Percentiles rank a stretch among this genome's conserved stretches.
Conservation (phyloP, 257 asterid species). For the Thymus quinquecostatus region DNA sequence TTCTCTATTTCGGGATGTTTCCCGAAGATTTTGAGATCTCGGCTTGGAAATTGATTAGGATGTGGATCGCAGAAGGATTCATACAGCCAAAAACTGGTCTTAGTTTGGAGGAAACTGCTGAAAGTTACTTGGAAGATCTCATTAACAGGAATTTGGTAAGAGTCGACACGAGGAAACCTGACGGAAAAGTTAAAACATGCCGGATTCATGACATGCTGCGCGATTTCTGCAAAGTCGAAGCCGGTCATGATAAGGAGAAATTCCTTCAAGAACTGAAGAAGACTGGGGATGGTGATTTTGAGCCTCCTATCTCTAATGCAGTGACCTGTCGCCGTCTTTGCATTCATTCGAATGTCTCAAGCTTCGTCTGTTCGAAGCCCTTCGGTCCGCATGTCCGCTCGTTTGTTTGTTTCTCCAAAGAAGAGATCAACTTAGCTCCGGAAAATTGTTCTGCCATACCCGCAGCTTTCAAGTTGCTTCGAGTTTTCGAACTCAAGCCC, state of each 20-base stretch:
- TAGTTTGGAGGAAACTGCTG: slow-evolving; percentile 26
- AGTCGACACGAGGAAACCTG: not conserved
- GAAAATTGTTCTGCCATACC: slow-evolving; percentile 35
- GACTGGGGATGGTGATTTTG: slow-evolving; percentile 29
- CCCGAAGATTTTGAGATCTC: slow-evolving; percentile 46
- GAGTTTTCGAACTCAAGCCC: slow-evolving; percentile 46
- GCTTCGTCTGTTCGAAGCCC: not conserved
- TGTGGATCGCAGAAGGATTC: slow-evolving; percentile 47
- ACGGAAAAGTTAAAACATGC: slow-evolving; percentile 12
- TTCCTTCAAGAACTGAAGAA: slow-evolving; percentile 46
- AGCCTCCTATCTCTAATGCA: not conserved
- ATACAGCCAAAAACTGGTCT: not conserved
- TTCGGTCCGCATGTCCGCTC: slow-evolving; percentile 4
- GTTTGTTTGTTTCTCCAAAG: slow-evolving; percentile 4
- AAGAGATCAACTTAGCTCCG: slow-evolving; percentile 20
- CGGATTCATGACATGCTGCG: slow-evolving; percentile 12
- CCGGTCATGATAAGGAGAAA: slow-evolving; percentile 27
- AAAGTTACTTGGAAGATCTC: slow-evolving; percentile 21
- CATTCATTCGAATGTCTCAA: not conserved
- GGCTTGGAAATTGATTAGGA: slow-evolving; percentile 37
- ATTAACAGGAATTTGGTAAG: slow-evolving; percentile 19
- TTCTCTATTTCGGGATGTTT: slow-evolving; percentile 53
- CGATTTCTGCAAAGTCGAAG: slow-evolving; percentile 20
- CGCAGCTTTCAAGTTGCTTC: slow-evolving; percentile 40
- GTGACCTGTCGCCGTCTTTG: slow-evolving; percentile 15